Percentiles rank a stretch among this genome's conserved stretches.
Evolutionary conservation across 2,329 filamentous ascomycete species (phyloP).

Genomic region (Fusarium decemcellulare): DNA sequence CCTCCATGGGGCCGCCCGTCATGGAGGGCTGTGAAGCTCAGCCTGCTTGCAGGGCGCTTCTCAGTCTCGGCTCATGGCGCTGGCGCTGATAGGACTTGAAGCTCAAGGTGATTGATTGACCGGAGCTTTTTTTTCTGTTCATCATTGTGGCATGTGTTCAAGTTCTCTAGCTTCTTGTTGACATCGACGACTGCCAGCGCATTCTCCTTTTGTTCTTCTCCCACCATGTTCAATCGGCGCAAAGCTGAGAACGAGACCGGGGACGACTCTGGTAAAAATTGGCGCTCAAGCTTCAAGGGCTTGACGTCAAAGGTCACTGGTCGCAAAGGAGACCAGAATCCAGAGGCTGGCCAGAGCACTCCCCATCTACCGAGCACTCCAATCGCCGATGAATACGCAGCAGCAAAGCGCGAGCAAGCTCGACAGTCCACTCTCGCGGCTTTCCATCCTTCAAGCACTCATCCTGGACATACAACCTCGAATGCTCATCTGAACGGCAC

Average conservation of each 20-base stretch:
- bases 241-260: background rate
- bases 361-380: background rate
- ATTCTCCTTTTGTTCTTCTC: slow-evolving; percentile 1
- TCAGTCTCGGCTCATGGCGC: slow-evolving; percentile 3
- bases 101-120: background rate
- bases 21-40: slow-evolving; percentile 11
- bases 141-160: slow-evolving; percentile 1
- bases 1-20: background rate
- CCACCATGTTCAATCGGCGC: background rate
- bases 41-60: slow-evolving; percentile 2
- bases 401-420: background rate
- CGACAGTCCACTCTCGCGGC: background rate
- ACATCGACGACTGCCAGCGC: background rate
- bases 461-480: background rate
- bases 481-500: background rate
- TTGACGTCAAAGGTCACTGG: too few relatives aligned
- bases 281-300: background rate
- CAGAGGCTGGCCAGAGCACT: background rate
- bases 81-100: background rate
- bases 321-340: background rate
- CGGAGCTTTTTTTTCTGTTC: slow-evolving; percentile 4
- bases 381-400: background rate
- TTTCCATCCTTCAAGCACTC: background rate
- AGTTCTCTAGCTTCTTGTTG: background rate
- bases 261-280: background rate